Conservation (phyloP, 2,329 filamentous ascomycete genomes). For the Hypoxylon rubiginosum region DNA sequence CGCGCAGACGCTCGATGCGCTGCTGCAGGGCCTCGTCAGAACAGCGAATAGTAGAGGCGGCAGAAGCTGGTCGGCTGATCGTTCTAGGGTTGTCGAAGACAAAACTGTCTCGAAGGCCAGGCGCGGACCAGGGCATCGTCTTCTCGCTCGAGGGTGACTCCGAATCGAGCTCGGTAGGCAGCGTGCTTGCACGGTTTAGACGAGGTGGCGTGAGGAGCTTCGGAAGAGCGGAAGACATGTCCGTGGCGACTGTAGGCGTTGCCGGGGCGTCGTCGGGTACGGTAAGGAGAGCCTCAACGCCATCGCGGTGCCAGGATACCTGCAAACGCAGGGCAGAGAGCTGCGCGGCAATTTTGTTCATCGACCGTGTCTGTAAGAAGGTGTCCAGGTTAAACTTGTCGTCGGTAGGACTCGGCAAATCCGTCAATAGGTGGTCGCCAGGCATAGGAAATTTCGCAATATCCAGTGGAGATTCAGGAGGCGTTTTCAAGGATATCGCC, state of each 20-base stretch:
- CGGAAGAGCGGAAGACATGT: slow-evolving; percentile 21
- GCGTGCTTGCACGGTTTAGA: slow-evolving; percentile 25
- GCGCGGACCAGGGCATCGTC: slow-evolving; percentile 18
- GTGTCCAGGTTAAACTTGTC: slow-evolving; percentile 50
- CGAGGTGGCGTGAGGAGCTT: slow-evolving; percentile 19
- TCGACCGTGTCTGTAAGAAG: slow-evolving; percentile 59
- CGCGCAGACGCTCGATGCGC: slow-evolving; percentile 67
- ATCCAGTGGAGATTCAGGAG: slow-evolving; percentile 22
- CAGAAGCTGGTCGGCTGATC: slow-evolving; percentile 29
- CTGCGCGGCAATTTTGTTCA: slow-evolving; percentile 64
- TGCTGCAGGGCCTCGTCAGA: slow-evolving; percentile 55
- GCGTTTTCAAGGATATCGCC: neutral
- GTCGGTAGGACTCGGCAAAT: slow-evolving; percentile 29
- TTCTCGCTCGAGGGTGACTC: slow-evolving; percentile 4
- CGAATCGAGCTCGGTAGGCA: slow-evolving; percentile 15
- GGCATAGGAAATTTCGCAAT: slow-evolving; percentile 12
- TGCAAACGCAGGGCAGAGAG: slow-evolving; percentile 64
- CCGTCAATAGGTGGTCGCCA: slow-evolving; percentile 3
- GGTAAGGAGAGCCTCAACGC: slow-evolving; percentile 59
- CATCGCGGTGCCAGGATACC: slow-evolving; percentile 62
- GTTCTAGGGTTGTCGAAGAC: slow-evolving; percentile 15
- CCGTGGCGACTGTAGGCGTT: slow-evolving; percentile 25
- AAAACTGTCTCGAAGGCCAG: slow-evolving; percentile 21
- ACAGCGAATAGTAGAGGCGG: slow-evolving; percentile 39
- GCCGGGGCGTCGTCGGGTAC: slow-evolving; percentile 41